Conservation (phyloP, 2,329 filamentous ascomycete species). For the Ceratocystis papillata region DNA sequence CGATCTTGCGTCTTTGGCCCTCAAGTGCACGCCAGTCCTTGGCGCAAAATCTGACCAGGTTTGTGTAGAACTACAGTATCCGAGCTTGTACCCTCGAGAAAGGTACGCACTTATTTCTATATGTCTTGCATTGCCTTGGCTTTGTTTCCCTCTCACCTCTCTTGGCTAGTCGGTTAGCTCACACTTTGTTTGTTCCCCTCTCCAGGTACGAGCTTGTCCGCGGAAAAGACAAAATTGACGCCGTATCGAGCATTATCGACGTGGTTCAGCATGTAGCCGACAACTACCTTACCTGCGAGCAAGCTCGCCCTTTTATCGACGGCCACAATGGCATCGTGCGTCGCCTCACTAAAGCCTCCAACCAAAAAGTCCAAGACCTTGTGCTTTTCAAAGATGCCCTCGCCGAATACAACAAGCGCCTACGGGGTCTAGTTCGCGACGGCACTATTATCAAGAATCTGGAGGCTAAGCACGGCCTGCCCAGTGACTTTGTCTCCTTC, state of each 20-base stretch:
- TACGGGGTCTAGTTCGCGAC: constrained; percentile 54
- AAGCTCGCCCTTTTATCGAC: constrained; percentile 58
- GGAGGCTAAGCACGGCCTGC: constrained; percentile 55
- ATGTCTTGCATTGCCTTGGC: not conserved
- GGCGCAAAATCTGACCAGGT: constrained; percentile 44
- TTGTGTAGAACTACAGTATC: constrained; percentile 68
- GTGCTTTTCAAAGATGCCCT: constrained; percentile 63
- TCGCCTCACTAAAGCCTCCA: constrained; percentile 62
- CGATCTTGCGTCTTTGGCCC: constrained; percentile 43
- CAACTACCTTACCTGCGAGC: constrained; percentile 64
- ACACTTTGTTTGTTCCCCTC: not conserved
- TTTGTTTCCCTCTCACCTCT: constrained; percentile 4
- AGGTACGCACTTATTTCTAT: constrained; percentile 37
- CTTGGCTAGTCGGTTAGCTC: constrained; percentile 15
- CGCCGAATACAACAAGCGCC: constrained; percentile 62
- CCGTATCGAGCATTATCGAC: constrained; percentile 60
- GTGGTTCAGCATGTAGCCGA: constrained; percentile 59
- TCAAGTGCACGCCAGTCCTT: constrained; percentile 42
- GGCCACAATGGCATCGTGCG: constrained; percentile 64
- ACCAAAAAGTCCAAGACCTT: constrained; percentile 52
- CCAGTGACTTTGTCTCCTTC: constrained; percentile 62
- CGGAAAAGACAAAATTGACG: constrained; percentile 69
- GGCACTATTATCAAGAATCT: constrained; percentile 65
- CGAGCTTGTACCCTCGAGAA: constrained; percentile 59
- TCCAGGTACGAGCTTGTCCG: constrained; percentile 60